A percentile compares a stretch with the other conserved stretches of the same genome.
These are phyloP conservation scores for Fragilaria radians DNA, from an alignment of 108 stramenopile species.

Conservation along the genomic window DNA sequence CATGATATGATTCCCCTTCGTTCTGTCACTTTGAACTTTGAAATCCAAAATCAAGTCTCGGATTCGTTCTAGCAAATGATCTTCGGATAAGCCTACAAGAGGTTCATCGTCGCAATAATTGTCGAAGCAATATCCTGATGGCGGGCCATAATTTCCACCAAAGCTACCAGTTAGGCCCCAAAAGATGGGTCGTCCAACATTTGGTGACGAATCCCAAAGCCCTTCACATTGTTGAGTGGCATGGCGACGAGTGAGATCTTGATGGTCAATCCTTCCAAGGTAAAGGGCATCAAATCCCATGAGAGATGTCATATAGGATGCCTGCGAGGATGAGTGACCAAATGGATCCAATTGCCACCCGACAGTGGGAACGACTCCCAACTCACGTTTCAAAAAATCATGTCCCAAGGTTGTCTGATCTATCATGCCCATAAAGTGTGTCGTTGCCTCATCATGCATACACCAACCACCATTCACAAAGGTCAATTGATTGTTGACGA, in stretches of 20 bases:
- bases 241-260: conserved; percentile 77
- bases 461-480: conserved; percentile 97
- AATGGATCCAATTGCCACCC: conserved; percentile 98
- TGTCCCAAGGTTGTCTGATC: conserved; percentile 96
- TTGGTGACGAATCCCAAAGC: conserved; percentile 64
- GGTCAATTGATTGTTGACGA: conserved; percentile 59
- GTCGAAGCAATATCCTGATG: conserved; percentile 80
- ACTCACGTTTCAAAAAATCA: conserved; percentile 64
- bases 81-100: conserved; percentile 46
- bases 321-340: conserved; percentile 92
- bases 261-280: conserved; percentile 94
- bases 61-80: conserved; percentile 21
- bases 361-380: conserved; percentile 82
- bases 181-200: conserved; percentile 51
- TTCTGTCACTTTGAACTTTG: conserved; percentile 58
- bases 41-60: conserved; percentile 44
- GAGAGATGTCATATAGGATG: conserved; percentile 63
- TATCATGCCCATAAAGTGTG: conserved; percentile 93
- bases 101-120: conserved; percentile 39
- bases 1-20: conserved; percentile 79
- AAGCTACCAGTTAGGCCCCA: conserved; percentile 83
- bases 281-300: conserved; percentile 90
- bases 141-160: conserved; percentile 72
- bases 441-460: conserved; percentile 97
- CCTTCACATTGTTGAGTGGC: conserved; percentile 62